phyloP scores from a whole-genome alignment of 2,329 filamentous ascomycete species.

The Xylariomycetidae sp. region DNA sequence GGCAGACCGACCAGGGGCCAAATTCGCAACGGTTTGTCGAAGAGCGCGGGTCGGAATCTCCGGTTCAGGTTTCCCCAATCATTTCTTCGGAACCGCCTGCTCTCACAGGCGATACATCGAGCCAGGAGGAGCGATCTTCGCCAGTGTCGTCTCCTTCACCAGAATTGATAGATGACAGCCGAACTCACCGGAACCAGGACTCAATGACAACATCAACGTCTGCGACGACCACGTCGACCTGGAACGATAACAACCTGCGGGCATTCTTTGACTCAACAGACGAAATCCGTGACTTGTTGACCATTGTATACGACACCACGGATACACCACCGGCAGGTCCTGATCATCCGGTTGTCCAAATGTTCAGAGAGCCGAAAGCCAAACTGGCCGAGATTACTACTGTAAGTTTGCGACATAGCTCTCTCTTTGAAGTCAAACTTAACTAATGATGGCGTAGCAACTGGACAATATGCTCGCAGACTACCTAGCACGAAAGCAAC shows the following conservation, averaged over 20 bases:
- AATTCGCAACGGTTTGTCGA: slow-evolving; percentile 21
- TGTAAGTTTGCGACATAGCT: slow-evolving; percentile 38
- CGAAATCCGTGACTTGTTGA: slow-evolving; percentile 83
- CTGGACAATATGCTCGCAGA: slow-evolving; percentile 82
- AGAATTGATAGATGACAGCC: slow-evolving; percentile 50
- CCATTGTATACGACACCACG: slow-evolving; percentile 89
- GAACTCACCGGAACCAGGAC: slow-evolving; percentile 38
- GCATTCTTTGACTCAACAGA: slow-evolving; percentile 87
- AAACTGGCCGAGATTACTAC: slow-evolving; percentile 81
- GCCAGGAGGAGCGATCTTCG: slow-evolving; percentile 62
- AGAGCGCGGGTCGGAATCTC: slow-evolving; percentile 62
- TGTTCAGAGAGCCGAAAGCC: slow-evolving; percentile 85
- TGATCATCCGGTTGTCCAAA: slow-evolving; percentile 79
- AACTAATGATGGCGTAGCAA: slow-evolving; percentile 50
- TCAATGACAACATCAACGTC: slow-evolving; percentile 51
- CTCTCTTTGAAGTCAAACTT: slow-evolving; percentile 14
- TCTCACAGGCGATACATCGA: slow-evolving; percentile 66
- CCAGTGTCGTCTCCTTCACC: slow-evolving; percentile 60
- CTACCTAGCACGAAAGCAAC: slow-evolving; percentile 70
- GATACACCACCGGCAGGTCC: slow-evolving; percentile 72
- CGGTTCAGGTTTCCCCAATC: slow-evolving; percentile 59
- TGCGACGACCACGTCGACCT: slow-evolving; percentile 58
- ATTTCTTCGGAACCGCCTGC: slow-evolving; percentile 54
- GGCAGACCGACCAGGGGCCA: slow-evolving; percentile 25
- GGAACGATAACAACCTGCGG: slow-evolving; percentile 82